Base-by-base conservation (phyloP, 2,329 filamentous ascomycete genomes). In the Colletotrichum sojae region DNA sequence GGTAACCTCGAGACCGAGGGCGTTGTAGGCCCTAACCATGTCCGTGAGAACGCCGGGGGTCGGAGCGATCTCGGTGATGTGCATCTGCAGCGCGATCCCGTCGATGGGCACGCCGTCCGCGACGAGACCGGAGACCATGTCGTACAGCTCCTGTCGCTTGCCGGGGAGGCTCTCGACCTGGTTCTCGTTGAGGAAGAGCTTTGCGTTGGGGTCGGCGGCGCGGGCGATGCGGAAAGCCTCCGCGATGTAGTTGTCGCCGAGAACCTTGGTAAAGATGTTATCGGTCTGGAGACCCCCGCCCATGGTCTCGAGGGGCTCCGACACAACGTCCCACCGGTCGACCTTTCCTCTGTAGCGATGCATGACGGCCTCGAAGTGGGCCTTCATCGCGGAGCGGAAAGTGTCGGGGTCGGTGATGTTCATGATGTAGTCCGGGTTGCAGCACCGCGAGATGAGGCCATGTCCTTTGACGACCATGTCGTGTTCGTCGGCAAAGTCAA, bases 101-200 rank as follows among this genome's bases (percentile, higher is more conserved):
- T 92, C 86, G 69, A 91, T 91, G 68, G 88, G 89, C 15, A 90
- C 78, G 61, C 90, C 91, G 74, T 89, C 82, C 27, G 75, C 77
- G 4, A 86, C 82, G 81, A 91, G 87, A 54, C 83, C 83, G 18
- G 73, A 81, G 40, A 83, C 82, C 61, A 83, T 25, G 31, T 67
- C 52, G 57, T 62, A 67, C 16, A 67, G 53, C 31, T 62, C 64
- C 46, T 67, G 58, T 16, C 64, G 58, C 82, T 94, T 94, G 69
- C 84, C 81, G 73, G 86, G 85, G 71, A 73, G 83, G 15, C 90
- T 84, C 49, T 79, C 83, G 79, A 92, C 90, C 57, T 92, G 85
- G 81, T 91, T 92, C 80, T 85, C 91, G 80, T 94, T 94, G 81
- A 94, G 91, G 83, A 92, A 94, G 39, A 94, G 84, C 80, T 90